These are phyloP conservation scores for Aaosphaeria arxii DNA, from an alignment of 2,329 filamentous ascomycete genomes.

Conservation along the genomic window DNA sequence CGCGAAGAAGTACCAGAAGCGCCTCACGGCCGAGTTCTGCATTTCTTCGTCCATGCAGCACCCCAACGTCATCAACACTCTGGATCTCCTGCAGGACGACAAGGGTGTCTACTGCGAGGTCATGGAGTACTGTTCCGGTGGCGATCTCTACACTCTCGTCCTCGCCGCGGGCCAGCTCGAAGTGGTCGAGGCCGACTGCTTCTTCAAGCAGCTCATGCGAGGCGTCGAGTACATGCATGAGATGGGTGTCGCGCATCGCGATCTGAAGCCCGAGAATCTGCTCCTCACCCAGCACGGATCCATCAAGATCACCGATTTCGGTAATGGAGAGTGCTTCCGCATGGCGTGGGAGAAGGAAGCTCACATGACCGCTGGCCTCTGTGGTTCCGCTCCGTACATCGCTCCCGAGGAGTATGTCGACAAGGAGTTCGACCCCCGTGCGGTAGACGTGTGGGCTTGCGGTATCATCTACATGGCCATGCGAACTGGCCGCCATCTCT, in stretches of 20 bases:
- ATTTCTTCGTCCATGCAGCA: slow-evolving; percentile 96
- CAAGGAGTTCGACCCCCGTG: slow-evolving; percentile 92
- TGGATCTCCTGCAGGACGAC: slow-evolving; percentile 90
- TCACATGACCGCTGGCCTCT: slow-evolving; percentile 96
- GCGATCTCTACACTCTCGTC: slow-evolving; percentile 91
- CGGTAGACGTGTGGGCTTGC: slow-evolving; percentile 98
- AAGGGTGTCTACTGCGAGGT: slow-evolving; percentile 99
- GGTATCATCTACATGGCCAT: slow-evolving; percentile 99
- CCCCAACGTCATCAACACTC: slow-evolving; percentile 95
- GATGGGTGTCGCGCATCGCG: slow-evolving; percentile 97
- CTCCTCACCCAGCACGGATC: slow-evolving; percentile 88
- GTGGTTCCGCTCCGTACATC: slow-evolving; percentile 95
- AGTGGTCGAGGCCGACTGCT: slow-evolving; percentile 90
- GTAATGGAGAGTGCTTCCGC: slow-evolving; percentile 97
- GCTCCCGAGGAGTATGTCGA: slow-evolving; percentile 94
- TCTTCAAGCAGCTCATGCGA: slow-evolving; percentile 99
- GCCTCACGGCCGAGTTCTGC: slow-evolving; percentile 94
- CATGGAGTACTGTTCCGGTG: slow-evolving; percentile 98
- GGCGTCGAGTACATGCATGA: slow-evolving; percentile 99
- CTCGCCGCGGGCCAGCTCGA: slow-evolving; percentile 89
- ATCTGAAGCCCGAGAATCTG: slow-evolving; percentile 95
- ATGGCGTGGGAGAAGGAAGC: slow-evolving; percentile 99
- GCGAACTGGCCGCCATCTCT: slow-evolving; percentile 91
- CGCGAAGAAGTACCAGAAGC: slow-evolving; percentile 96
- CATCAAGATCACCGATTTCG: slow-evolving; percentile 97